A percentile compares a stretch with the other conserved stretches of the same genome.
Conservation (phyloP, 257 asterid species). For the Ilex aquifolium region DNA sequence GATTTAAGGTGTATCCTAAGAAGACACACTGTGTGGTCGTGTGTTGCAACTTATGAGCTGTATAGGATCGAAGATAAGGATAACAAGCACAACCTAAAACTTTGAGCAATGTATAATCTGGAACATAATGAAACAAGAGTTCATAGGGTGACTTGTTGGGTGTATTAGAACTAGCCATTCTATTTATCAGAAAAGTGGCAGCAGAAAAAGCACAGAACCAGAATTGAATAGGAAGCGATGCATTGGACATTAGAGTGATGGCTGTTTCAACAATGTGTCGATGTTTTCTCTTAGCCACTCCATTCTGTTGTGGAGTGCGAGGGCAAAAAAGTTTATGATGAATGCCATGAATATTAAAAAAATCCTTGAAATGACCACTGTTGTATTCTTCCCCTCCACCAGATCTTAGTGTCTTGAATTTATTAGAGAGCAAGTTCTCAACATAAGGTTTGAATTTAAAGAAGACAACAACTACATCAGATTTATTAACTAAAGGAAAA, state of each 20-base stretch:
- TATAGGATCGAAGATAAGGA: not conserved
- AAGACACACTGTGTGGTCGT: not conserved
- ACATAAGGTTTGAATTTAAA: not conserved
- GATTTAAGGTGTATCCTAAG: not conserved
- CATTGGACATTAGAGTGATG: not conserved
- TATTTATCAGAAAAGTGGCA: not conserved
- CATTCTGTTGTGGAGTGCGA: no score
- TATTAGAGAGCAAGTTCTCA: no score
- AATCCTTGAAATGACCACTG: not conserved
- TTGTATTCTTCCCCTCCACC: not conserved
- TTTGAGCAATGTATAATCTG: not conserved
- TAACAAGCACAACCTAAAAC: not conserved
- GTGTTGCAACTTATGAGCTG: not conserved
- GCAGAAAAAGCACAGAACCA: not conserved
- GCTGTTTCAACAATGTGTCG: not conserved
- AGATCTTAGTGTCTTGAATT: not conserved
- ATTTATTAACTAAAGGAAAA: not conserved
- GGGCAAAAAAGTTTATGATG: not conserved
- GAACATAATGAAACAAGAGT: not conserved
- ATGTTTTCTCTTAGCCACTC: not conserved
- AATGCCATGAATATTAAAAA: not conserved
- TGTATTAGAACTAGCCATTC: not conserved
- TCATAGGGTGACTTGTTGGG: not conserved
- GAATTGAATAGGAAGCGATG: not conserved
- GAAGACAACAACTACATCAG: not conserved